Percentiles rank a stretch among this genome's conserved stretches.
These are phyloP conservation scores for Marchantia paleacea DNA, from an alignment of 225 moss, liverwort and hornwort genomes.

Conservation along the genomic window DNA sequence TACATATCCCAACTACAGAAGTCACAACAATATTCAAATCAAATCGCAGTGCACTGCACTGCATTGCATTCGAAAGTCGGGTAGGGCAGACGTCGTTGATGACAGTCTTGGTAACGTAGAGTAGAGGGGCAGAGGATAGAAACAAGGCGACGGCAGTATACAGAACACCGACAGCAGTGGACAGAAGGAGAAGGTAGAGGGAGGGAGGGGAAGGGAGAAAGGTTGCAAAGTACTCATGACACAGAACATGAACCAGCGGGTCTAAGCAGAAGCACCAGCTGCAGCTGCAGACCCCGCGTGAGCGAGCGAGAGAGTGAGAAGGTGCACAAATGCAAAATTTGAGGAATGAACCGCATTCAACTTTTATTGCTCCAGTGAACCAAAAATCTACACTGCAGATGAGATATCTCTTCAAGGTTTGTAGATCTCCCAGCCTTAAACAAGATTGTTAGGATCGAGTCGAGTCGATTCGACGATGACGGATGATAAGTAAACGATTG, in stretches of 20 bases:
- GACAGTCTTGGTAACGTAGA: not conserved
- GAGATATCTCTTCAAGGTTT: slow-evolving; percentile 5
- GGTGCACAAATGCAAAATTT: not conserved
- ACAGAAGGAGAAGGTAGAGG: too few species aligned
- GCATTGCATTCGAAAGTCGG: not conserved
- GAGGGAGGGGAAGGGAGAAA: not conserved
- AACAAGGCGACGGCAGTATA: not conserved
- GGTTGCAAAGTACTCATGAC: not conserved
- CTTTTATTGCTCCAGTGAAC: slow-evolving; percentile 43
- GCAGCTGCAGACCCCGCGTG: not conserved
- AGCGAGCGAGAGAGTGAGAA: not conserved
- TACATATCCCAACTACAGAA: not conserved
- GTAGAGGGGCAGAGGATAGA: not conserved
- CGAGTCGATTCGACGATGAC: not conserved
- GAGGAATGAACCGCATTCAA: slow-evolving; percentile 27
- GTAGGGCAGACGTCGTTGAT: not conserved
- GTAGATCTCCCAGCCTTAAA: slow-evolving; percentile 35
- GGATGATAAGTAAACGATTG: slow-evolving; percentile 3
- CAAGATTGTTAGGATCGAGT: slow-evolving; percentile 17
- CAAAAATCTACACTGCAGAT: slow-evolving; percentile 35
- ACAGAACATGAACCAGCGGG: not conserved
- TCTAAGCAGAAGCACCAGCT: too few species aligned
- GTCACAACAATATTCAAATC: slow-evolving; percentile 11
- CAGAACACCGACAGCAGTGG: not conserved
- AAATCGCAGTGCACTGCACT: slow-evolving; percentile 1